Evolutionary conservation across 2,329 filamentous ascomycete genomes (phyloP).

Genomic region (Lachnellula subtilissima): DNA sequence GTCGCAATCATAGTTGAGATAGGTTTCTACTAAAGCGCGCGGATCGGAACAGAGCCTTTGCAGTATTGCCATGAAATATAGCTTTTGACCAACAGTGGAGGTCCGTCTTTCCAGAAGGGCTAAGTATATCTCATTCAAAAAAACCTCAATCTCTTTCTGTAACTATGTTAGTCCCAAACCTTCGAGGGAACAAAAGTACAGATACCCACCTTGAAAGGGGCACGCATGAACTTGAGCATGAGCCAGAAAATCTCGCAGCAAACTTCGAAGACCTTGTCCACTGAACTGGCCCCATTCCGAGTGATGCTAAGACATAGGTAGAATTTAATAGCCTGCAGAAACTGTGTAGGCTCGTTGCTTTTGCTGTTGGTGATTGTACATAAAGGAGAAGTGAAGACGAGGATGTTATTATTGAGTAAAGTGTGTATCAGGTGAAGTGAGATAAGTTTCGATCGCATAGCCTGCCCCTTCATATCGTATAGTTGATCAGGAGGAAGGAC

Average conservation of each 20-base stretch:
- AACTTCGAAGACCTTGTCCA: slow-evolving; percentile 88
- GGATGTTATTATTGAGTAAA: slow-evolving; percentile 87
- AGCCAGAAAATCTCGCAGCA: slow-evolving; percentile 98
- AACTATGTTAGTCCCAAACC: slow-evolving; percentile 7
- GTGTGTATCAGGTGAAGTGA: slow-evolving; percentile 95
- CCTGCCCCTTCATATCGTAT: slow-evolving; percentile 86
- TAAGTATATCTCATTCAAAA: slow-evolving; percentile 94
- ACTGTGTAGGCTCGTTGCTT: slow-evolving; percentile 80
- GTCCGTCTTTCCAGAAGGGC: slow-evolving; percentile 83
- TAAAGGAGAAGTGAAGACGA: slow-evolving; percentile 84
- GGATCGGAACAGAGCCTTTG: slow-evolving; percentile 82
- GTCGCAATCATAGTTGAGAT: slow-evolving; percentile 98
- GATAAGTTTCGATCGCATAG: slow-evolving; percentile 95
- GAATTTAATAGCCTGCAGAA: slow-evolving; percentile 92
- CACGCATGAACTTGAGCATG: slow-evolving; percentile 89
- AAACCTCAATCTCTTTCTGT: slow-evolving; percentile 94
- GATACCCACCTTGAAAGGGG: slow-evolving; percentile 75
- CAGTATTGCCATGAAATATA: slow-evolving; percentile 83
- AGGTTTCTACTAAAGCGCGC: slow-evolving; percentile 85
- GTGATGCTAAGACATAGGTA: slow-evolving; percentile 94
- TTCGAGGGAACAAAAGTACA: neutral
- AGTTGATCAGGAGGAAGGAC: slow-evolving; percentile 83
- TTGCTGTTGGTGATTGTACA: slow-evolving; percentile 91
- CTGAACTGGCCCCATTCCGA: slow-evolving; percentile 89
- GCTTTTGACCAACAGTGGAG: slow-evolving; percentile 84